A percentile compares a stretch with the other conserved stretches of the same genome.
phyloP scores from a whole-genome alignment of 129 eudicot genomes.

The Ambrosia artemisiifolia region DNA sequence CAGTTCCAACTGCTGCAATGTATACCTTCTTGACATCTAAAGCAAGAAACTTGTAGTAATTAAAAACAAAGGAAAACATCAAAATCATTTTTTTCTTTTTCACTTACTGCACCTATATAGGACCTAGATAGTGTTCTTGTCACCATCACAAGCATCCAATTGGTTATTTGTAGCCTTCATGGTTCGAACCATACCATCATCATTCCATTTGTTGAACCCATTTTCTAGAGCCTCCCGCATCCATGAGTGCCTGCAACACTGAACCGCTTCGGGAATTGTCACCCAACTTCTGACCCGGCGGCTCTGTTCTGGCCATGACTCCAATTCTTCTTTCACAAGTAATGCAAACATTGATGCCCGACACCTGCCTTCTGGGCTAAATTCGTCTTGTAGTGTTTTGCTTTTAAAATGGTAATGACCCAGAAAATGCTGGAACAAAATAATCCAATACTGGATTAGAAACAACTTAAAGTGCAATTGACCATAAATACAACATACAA shows the following conservation, averaged over 20 bases:
- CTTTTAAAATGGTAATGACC: slow-evolving; percentile 85
- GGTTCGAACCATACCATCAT: slow-evolving; percentile 52
- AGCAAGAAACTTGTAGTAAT: slow-evolving; percentile 17
- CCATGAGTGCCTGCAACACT: slow-evolving; percentile 80
- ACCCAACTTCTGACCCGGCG: slow-evolving; percentile 82
- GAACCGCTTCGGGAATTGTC: slow-evolving; percentile 61
- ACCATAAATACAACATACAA: background rate
- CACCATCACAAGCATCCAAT: slow-evolving; percentile 29
- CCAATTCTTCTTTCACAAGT: slow-evolving; percentile 79
- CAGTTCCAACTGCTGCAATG: slow-evolving; percentile 4
- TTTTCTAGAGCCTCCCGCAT: slow-evolving; percentile 74
- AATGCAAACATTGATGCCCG: slow-evolving; percentile 88
- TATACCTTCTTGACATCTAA: slow-evolving; percentile 25
- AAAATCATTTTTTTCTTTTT: slow-evolving; percentile 21
- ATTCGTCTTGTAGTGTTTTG: slow-evolving; percentile 95
- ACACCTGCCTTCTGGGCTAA: slow-evolving; percentile 89
- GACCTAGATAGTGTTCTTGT: slow-evolving; percentile 20
- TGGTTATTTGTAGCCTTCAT: slow-evolving; percentile 34
- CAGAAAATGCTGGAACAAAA: slow-evolving; percentile 57
- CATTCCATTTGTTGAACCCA: slow-evolving; percentile 63
- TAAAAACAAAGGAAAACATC: slow-evolving; percentile 7
- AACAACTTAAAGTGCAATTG: background rate
- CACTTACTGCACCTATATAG: background rate
- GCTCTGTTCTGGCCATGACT: slow-evolving; percentile 92
- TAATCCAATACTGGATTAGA: background rate